phyloP scores from a whole-genome alignment of 2,329 filamentous ascomycete genomes.

The Penicillium concentricum region DNA sequence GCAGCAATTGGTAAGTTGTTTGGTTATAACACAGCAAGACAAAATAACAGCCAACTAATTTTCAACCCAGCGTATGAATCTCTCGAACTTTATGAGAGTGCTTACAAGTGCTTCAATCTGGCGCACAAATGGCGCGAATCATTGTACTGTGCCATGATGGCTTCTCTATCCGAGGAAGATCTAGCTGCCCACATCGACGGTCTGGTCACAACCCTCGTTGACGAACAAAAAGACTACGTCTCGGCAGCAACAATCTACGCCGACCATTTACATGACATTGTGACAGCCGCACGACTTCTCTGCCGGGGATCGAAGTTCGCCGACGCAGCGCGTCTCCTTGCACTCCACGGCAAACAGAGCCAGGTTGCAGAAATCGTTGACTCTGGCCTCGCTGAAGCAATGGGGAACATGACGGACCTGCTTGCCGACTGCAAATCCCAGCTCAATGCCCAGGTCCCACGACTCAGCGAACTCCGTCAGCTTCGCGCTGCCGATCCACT shows the following conservation, averaged over 20 bases:
- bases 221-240: constrained; percentile 75
- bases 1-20: constrained; percentile 64
- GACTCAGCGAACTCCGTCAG: constrained; percentile 75
- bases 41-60: constrained; percentile 2
- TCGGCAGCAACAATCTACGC: constrained; percentile 76
- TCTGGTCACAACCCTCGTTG: constrained; percentile 75
- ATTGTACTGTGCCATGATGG: constrained; percentile 72
- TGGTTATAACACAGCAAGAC: background rate
- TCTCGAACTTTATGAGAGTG: constrained; percentile 69
- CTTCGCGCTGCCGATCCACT: constrained; percentile 84
- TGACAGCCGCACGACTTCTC: constrained; percentile 69
- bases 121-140: constrained; percentile 91
- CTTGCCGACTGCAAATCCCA: constrained; percentile 90
- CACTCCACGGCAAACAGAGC: constrained; percentile 58
- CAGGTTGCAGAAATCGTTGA: constrained; percentile 73
- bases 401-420: constrained; percentile 81
- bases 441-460: constrained; percentile 78
- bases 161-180: constrained; percentile 60
- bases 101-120: constrained; percentile 78
- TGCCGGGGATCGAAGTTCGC: constrained; percentile 87
- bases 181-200: constrained; percentile 67
- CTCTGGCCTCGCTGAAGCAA: constrained; percentile 73
- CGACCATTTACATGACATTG: constrained; percentile 74
- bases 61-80: constrained; percentile 70
- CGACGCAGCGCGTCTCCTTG: constrained; percentile 78